Evolutionary conservation across 164 flowering plant species (phyloP), one percentile per base, ranked within the genome.

Genomic region (Vitis rotundifolia): DNA sequence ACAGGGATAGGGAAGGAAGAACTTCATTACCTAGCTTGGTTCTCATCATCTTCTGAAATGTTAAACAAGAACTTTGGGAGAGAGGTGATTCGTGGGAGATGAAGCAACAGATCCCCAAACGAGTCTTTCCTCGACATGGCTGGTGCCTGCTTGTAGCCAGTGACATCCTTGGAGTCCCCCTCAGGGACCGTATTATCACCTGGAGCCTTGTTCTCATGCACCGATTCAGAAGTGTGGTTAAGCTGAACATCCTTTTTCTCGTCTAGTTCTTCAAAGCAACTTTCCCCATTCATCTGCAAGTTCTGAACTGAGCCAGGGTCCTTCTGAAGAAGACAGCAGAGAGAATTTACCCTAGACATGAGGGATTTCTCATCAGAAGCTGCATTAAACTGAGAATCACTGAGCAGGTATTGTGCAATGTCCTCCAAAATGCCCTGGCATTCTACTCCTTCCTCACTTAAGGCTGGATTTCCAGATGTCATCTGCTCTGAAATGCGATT

Each of bases 61-160:
- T 88, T 82, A 66, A 84, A 88, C 79, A 94, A 79, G 79, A 89
- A 87, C 79, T 89, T 91, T 3, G 95, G 96, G 50, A 92, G 81
- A 28, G 98, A 94, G 5, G 94, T 86, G 37, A 94, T 90, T 1
- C 98, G 89, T 22, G 97, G 99, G 29, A 94, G 95, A 68, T 92
- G 84, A 59, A 86, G 87, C 72, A 92, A 83, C 77, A 94, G 61
- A 5, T 94, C 99, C 29, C 88, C 85, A 49, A 83, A 83, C 0
- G 99, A 94, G 65, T 94, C 99, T 68, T 82, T 92, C 77, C 98
- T 88, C 8, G 91, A 77, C 85, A 92, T 85, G 31, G 75, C 75
- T 5, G 83, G 66, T 11, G 78, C 67, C 58, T 75, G 86, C 80
- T 82, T 87, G 79, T 67, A 56, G 37, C 80, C 73, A 19, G 81